Evolutionary conservation across 257 asterid genomes (phyloP).

Genomic region (Petrea volubilis): DNA sequence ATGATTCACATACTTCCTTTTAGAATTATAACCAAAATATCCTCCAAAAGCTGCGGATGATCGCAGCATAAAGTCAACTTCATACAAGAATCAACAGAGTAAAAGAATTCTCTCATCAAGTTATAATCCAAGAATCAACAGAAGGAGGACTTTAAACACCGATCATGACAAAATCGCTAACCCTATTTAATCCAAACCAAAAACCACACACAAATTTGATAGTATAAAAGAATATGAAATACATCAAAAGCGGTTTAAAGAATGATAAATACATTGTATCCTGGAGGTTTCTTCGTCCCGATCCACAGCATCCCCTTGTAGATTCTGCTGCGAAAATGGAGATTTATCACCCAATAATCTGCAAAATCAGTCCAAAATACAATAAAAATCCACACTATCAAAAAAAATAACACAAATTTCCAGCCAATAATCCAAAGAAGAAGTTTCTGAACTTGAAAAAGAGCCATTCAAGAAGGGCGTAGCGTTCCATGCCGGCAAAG

Average conservation of each 20-base stretch:
- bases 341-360: slow-evolving; percentile 93
- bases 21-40: slow-evolving; percentile 4
- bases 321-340: slow-evolving; percentile 94
- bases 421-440: background rate
- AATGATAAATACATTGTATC: slow-evolving; percentile 65
- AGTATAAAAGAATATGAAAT: background rate
- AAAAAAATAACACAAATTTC: background rate
- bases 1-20: background rate
- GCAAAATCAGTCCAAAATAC: slow-evolving; percentile 23
- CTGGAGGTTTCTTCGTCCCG: slow-evolving; percentile 96
- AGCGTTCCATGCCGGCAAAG: slow-evolving; percentile 99
- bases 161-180: background rate
- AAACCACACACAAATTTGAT: background rate
- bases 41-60: slow-evolving; percentile 9
- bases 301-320: slow-evolving; percentile 88
- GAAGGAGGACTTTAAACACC: background rate
- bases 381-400: background rate
- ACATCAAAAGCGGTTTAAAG: background rate
- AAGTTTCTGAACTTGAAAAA: slow-evolving; percentile 68
- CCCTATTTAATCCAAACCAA: background rate
- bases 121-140: background rate
- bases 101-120: background rate
- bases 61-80: slow-evolving; percentile 14
- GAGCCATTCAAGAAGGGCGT: slow-evolving; percentile 98
- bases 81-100: background rate